These are phyloP conservation scores for Cryptococcus sp. DNA, from an alignment of 1,284 basidiomycete species.

Conservation along the genomic window DNA sequence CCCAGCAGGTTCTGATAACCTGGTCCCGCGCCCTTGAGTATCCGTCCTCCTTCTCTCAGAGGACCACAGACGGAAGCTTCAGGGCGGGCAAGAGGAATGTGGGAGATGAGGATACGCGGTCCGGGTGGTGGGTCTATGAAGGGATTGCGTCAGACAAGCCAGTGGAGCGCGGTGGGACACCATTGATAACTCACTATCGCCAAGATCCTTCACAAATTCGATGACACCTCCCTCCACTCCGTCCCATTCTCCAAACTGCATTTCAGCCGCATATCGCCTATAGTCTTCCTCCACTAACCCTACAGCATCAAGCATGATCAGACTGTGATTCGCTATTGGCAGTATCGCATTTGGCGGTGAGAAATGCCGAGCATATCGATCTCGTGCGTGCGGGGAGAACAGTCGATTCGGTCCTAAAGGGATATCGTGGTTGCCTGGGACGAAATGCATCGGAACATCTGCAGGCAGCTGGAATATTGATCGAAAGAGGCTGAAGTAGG, in stretches of 20 bases:
- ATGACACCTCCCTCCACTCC: constrained; percentile 63
- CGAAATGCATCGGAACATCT: constrained; percentile 60
- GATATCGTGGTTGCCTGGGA: constrained; percentile 86
- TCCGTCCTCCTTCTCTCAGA: constrained; percentile 68
- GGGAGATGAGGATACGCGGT: constrained; percentile 70
- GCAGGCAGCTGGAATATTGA: constrained; percentile 61
- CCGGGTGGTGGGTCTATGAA: constrained; percentile 45
- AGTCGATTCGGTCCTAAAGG: constrained; percentile 64
- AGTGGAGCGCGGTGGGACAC: not conserved
- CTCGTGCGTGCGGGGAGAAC: constrained; percentile 62
- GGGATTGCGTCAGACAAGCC: too few relatives aligned
- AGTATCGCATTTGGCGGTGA: constrained; percentile 45
- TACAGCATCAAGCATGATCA: constrained; percentile 74
- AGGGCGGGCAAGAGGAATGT: constrained; percentile 77
- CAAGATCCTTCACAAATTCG: constrained; percentile 68
- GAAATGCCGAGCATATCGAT: constrained; percentile 64
- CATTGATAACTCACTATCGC: constrained; percentile 54
- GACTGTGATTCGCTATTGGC: constrained; percentile 66
- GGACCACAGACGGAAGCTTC: constrained; percentile 72
- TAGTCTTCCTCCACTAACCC: constrained; percentile 76
- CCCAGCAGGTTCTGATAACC: constrained; percentile 81
- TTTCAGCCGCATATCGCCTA: constrained; percentile 60
- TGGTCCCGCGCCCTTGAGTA: constrained; percentile 70
- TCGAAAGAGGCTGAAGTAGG: constrained; percentile 64
- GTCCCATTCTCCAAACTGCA: constrained; percentile 62